These are phyloP conservation scores for Solanum etuberosum DNA, from an alignment of 257 asterid species.

Conservation along the genomic window DNA sequence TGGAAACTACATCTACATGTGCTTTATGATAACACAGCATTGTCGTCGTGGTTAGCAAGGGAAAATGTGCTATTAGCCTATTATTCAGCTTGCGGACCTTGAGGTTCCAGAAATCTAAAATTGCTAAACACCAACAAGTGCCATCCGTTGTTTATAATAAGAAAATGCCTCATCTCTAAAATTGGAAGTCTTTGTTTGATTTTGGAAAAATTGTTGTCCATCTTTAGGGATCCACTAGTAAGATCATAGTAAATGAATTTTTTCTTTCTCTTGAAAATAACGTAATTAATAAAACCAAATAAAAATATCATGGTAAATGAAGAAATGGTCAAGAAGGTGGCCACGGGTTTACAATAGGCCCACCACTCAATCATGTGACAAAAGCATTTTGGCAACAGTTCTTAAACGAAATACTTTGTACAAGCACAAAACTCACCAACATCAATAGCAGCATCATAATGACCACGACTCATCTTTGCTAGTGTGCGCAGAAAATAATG, in stretches of 20 bases:
- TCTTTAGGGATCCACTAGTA: neutral
- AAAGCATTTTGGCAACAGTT: neutral
- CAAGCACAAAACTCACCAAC: conserved; percentile 24
- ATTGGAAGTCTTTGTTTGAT: neutral
- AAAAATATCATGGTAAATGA: neutral
- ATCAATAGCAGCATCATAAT: conserved; percentile 46
- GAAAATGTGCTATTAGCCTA: neutral
- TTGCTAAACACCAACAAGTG: neutral
- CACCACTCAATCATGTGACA: neutral
- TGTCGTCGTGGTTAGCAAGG: neutral
- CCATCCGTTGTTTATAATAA: neutral
- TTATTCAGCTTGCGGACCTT: neutral
- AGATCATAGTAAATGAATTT: neutral
- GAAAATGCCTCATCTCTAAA: neutral
- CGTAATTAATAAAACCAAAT: neutral
- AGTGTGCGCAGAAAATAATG: conserved; percentile 90
- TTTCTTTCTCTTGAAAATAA: neutral
- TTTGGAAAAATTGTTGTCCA: neutral
- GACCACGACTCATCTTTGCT: conserved; percentile 62
- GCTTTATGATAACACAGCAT: neutral
- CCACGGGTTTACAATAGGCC: neutral
- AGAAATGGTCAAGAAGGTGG: neutral
- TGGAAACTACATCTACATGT: neutral
- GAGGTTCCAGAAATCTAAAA: neutral
- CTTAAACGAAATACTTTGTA: neutral